These are phyloP conservation scores for Cytospora leucostoma DNA, from an alignment of 2,329 filamentous ascomycete genomes.

Conservation along the genomic window DNA sequence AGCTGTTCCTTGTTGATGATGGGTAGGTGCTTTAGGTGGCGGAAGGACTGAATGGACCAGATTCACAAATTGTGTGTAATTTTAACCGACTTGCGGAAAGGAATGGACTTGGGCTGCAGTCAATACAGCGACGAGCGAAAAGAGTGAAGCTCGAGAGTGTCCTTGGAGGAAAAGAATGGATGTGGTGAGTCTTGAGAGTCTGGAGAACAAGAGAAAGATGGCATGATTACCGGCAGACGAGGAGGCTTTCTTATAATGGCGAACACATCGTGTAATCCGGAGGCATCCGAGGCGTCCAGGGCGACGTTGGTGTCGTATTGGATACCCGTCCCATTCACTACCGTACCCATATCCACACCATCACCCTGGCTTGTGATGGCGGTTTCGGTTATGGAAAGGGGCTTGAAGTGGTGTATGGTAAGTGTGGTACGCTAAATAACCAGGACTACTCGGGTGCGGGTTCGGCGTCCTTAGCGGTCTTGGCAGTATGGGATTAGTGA, in stretches of 20 bases:
- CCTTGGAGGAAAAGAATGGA: conserved; percentile 24
- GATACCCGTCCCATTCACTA: not conserved
- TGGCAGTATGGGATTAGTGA: not conserved
- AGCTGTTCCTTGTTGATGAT: not conserved
- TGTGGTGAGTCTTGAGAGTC: conserved; percentile 24
- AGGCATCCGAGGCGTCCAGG: not conserved
- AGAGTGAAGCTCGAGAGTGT: conserved; percentile 25
- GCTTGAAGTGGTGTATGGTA: not conserved
- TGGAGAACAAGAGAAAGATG: conserved; percentile 8
- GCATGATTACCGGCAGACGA: conserved; percentile 10
- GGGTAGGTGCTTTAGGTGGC: not conserved
- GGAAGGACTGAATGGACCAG: conserved; percentile 16
- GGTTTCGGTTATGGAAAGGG: conserved; percentile 6
- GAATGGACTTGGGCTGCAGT: conserved; percentile 26
- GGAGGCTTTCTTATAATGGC: conserved; percentile 24
- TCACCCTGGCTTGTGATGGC: not conserved
- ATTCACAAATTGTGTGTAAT: not conserved
- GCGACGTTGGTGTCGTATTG: not conserved
- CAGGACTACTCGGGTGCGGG: not conserved
- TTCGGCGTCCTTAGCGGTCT: not conserved
- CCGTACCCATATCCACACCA: not conserved
- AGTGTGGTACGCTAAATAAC: not conserved
- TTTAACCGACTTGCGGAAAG: conserved; percentile 22
- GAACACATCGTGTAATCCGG: not conserved
- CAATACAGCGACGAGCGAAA: conserved; percentile 28